A percentile compares a stretch with the other conserved stretches of the same genome.
phyloP scores from a whole-genome alignment of 768 basidiomycete genomes.

The Tulasnella sp. region DNA sequence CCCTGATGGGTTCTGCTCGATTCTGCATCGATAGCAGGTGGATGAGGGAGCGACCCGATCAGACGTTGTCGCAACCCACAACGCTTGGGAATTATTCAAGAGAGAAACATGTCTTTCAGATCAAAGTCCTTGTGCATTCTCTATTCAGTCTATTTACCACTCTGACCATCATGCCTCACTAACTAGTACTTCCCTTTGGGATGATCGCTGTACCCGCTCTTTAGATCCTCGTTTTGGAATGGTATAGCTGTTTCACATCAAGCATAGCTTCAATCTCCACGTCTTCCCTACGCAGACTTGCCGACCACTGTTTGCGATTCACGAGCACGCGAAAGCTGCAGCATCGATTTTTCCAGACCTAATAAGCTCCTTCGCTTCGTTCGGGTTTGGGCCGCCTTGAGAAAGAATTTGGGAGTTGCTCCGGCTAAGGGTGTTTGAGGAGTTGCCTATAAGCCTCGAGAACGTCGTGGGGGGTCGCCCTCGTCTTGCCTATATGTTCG shows the following conservation, averaged over 20 bases:
- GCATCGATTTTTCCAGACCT: not conserved
- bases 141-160: no score
- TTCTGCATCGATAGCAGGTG: no score
- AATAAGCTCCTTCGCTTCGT: not conserved
- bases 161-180: not conserved
- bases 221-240: not conserved
- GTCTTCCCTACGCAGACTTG: not conserved
- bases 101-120: no score
- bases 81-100: no score
- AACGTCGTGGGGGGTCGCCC: not conserved
- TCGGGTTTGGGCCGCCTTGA: not conserved
- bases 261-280: not conserved
- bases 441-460: not conserved
- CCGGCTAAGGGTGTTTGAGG: conserved; percentile 31
- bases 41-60: no score
- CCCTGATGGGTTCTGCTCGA: no score
- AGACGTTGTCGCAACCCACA: no score
- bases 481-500: not conserved
- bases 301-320: not conserved
- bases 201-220: not conserved
- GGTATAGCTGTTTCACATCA: not conserved
- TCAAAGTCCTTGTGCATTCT: no score
- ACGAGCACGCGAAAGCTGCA: not conserved
- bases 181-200: not conserved
- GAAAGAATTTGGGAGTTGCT: not conserved